Base-by-base conservation (phyloP, 257 asterid genomes). In the Eustoma russellianum region DNA sequence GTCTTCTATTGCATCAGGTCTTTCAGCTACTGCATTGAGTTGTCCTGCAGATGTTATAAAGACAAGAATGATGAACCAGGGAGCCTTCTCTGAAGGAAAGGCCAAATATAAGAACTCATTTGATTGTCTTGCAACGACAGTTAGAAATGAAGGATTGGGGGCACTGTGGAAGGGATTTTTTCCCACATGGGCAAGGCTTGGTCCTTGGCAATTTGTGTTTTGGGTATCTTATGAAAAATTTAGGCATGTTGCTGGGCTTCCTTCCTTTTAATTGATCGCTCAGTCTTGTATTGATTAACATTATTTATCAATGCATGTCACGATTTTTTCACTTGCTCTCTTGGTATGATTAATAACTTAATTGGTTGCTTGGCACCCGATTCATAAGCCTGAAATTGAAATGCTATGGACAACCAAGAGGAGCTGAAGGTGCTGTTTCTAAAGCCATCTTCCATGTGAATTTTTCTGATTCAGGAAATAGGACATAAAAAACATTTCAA, bases 131-230 rank as follows among this genome's bases (percentile, higher is more conserved):
- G 86, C 76, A 70, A 83, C 72, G 63, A 88, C 94, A 15, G 75
- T 79, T 13, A 75, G 70, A 71, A 62, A 77, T 60, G 97, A 89
- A 75, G 97, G 97, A 30, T 47, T 83, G 9, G 64, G 77, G 66
- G 95, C 93, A 16, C 63, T 85, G 52, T 82, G 91, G 94, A 86
- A 83, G 77, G 97, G 95, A 9, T 86, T 89, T 61, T 61, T 89
- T 70, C 95, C 94, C 10, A 89, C 95, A 17, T 85, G 95, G 95
- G 94, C 97, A 51, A 79, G 97, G 65, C 93, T 89, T 59, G 97
- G 95, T 53, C 95, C 97, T 57, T 89, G 97, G 95, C 97, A 86
- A 64, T 86, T 86, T 70, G 93, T 88, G 47, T 88, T 88, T 72
- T 88, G 95, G 95, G 94, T 83, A 34, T 81, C 93, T 0, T 89